Evolutionary conservation across 2,329 filamentous ascomycete genomes (phyloP), one percentile per base, ranked within the genome.

Genomic region (Trichophyton simii): DNA sequence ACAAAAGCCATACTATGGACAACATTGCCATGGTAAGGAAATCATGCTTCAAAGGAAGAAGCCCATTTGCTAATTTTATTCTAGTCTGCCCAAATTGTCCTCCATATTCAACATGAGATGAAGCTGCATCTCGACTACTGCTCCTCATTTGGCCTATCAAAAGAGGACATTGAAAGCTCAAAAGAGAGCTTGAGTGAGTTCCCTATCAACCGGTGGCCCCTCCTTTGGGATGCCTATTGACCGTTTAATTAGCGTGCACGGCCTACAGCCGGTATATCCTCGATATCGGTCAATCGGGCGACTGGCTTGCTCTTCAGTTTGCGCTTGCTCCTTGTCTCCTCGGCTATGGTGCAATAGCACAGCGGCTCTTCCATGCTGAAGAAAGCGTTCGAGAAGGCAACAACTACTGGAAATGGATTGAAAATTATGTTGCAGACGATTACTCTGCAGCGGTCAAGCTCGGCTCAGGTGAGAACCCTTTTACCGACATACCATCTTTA

Each of bases 231-330:
- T 13, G 20, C 4, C 5, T 15, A 15, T 31, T 55, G 34, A 55
- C n/a, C 6, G 1, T 13, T 7, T 4, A 44, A 59, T 66, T 31
- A 80, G 87, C 87, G n/a, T 91, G 87, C 69, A 89, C 86, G 7
- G 88, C 89, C 50, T 94, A 95, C 72, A 91, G 87, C 62, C 79
- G 88, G 71, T 96, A 92, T 72, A 87, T 96, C 28, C 84, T 96
- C 60, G 92, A 97, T 68, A 81, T 96, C 20, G 92, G 92, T 5
- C 85, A 90, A 67, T 90, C 87, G 1, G 85, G 94, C 70, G 91
- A 96, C 76, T 95, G 87, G 85, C 79, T 96, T 52, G 91, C 86
- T 3, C 81, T 97, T 8, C 90, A 96, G 69, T 79, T 96, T 64
- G 86, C 89, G 3, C 80, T 96, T 60, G 85, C 91, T 13, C 91